These are phyloP conservation scores for Psilocybe mexicana DNA, from an alignment of 1,284 basidiomycete species.

Conservation along the genomic window DNA sequence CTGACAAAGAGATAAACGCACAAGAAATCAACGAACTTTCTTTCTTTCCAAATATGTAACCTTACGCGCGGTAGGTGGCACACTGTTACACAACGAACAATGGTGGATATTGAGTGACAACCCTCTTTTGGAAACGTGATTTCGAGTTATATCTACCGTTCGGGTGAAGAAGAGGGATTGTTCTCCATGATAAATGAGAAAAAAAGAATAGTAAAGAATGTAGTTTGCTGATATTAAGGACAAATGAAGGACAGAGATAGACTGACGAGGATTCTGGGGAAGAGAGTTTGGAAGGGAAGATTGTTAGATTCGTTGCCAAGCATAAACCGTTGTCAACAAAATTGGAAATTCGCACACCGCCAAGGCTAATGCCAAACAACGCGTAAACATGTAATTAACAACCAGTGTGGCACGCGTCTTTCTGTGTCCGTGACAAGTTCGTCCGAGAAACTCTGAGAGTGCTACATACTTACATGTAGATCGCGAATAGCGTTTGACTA, in stretches of 20 bases:
- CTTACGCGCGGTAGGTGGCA: constrained; percentile 26
- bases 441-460: no score
- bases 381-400: constrained; percentile 13
- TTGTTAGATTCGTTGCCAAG: neutral
- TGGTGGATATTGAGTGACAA: neutral
- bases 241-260: constrained; percentile 1
- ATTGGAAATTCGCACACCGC: constrained; percentile 18
- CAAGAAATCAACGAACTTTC: constrained; percentile 35
- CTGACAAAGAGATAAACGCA: constrained; percentile 1
- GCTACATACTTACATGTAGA: no score
- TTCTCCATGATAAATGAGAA: constrained; percentile 23
- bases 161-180: constrained; percentile 23
- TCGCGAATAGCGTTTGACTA: neutral
- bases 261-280: neutral
- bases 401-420: no score
- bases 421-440: neutral
- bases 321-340: constrained; percentile 4
- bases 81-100: constrained; percentile 14
- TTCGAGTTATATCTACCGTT: constrained; percentile 14
- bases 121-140: constrained; percentile 5
- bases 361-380: constrained; percentile 17
- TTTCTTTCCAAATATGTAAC: constrained; percentile 42
- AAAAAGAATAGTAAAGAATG: constrained; percentile 24
- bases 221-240: constrained; percentile 13
- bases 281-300: neutral